Conservation (phyloP, 768 basidiomycete genomes). For the Hericium alpestre region DNA sequence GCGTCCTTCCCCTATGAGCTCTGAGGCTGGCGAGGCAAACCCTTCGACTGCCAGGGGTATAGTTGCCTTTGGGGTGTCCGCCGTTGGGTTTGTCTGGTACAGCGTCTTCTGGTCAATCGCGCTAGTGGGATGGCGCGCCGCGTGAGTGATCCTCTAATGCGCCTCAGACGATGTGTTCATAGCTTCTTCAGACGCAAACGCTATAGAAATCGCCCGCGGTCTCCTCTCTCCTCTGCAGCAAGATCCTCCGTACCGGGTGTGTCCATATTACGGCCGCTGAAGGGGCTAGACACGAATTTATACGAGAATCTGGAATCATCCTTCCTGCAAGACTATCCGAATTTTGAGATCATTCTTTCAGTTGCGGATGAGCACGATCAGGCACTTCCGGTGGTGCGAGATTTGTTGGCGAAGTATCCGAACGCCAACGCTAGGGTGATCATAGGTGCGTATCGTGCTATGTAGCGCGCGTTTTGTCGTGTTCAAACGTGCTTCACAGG, state of each 20-base stretch:
- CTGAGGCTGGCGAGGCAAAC: no score
- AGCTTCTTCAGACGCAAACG: constrained; percentile 49
- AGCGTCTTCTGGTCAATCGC: constrained; percentile 29
- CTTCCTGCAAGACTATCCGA: constrained; percentile 84
- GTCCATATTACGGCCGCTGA: constrained; percentile 87
- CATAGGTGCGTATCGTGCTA: constrained; percentile 45
- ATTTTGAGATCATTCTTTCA: constrained; percentile 84
- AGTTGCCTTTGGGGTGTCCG: constrained; percentile 4
- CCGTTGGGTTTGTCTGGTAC: constrained; percentile 26
- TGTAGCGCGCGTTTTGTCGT: background rate
- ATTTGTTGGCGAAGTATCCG: constrained; percentile 72
- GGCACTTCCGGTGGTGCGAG: constrained; percentile 72
- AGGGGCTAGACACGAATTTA: constrained; percentile 90
- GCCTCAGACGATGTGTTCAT: background rate
- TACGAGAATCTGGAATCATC: constrained; percentile 94
- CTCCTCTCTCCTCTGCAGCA: constrained; percentile 43
- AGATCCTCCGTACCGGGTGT: constrained; percentile 63
- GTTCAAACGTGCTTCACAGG: constrained; percentile 32
- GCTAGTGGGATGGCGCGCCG: constrained; percentile 16
- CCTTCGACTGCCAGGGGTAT: background rate
- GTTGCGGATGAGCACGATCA: constrained; percentile 86
- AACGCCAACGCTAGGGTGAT: constrained; percentile 60
- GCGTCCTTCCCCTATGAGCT: no score
- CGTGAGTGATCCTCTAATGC: constrained; percentile 14
- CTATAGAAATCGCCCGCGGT: constrained; percentile 58